phyloP scores from a whole-genome alignment of 371 early-diverging fungal species.

The Rhizopus microsporus region DNA sequence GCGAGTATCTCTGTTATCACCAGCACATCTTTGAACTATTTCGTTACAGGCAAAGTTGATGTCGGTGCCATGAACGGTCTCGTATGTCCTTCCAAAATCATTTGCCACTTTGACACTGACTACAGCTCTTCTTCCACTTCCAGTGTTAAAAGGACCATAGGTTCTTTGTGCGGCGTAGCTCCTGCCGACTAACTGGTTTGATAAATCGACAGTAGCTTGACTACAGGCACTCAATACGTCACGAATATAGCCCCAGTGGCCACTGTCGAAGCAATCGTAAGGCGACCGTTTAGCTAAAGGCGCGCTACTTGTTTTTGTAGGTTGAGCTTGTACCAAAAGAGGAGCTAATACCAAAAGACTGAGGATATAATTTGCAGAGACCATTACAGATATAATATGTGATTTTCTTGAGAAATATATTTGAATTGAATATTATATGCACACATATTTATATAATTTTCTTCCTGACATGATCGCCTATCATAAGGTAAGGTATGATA shows the following conservation, averaged over 20 bases:
- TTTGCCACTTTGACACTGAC: not conserved
- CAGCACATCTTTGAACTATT: not conserved
- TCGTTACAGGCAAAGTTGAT: slow-evolving; percentile 1
- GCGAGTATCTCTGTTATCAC: not conserved
- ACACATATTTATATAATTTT: too few species aligned
- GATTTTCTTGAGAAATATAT: too few species aligned
- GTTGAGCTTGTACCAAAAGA: slow-evolving; percentile 3
- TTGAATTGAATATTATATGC: too few species aligned
- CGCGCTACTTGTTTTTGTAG: not conserved
- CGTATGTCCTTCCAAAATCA: not conserved
- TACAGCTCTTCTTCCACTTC: not conserved
- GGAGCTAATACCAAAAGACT: not conserved
- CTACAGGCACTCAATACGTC: not conserved
- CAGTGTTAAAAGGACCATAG: not conserved
- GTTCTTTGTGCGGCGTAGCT: not conserved
- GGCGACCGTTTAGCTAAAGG: not conserved
- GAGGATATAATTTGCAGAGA: not conserved
- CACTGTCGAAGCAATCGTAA: not conserved
- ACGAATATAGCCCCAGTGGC: slow-evolving; percentile 1
- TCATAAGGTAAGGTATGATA: too few species aligned
- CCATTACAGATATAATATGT: not conserved
- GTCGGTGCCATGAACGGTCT: not conserved
- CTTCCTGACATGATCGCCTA: too few species aligned
- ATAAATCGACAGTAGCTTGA: not conserved
- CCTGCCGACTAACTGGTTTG: not conserved